Percentiles rank a stretch among this genome's conserved stretches.
Conservation (phyloP, 169 alveolate species). For the Miamiensis avidus region DNA sequence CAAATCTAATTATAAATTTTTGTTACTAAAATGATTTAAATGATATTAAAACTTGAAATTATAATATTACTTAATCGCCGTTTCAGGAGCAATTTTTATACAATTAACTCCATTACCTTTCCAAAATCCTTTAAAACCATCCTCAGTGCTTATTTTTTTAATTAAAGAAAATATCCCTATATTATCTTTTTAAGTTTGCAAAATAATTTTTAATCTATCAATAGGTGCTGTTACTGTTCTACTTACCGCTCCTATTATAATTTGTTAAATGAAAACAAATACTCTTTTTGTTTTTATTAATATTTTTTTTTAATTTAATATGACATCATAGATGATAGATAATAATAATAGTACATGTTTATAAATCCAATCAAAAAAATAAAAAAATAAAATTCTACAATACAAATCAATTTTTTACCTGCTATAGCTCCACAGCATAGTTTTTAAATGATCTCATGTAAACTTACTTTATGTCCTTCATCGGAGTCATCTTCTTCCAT, state of each 20-base stretch:
- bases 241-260: conserved; percentile 41
- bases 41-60: no score
- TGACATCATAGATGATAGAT: no score
- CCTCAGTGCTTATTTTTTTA: conserved; percentile 6
- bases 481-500: background rate
- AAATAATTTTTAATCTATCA: conserved; percentile 58
- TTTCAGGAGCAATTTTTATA: background rate
- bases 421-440: background rate
- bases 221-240: conserved; percentile 65
- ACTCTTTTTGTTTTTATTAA: no score
- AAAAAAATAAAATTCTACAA: background rate
- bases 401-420: background rate
- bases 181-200: conserved; percentile 42
- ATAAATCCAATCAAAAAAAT: no score
- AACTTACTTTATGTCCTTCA: background rate
- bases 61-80: background rate
- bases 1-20: background rate
- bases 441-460: background rate
- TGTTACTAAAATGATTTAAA: background rate
- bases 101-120: conserved; percentile 48
- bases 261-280: no score
- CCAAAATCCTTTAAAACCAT: conserved; percentile 54
- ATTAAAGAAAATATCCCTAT: conserved; percentile 20
- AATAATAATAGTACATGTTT: no score
- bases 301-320: no score